These are phyloP conservation scores for Selaginella tamariscina DNA, from an alignment of 75 land plant genomes.

Conservation along the genomic window DNA sequence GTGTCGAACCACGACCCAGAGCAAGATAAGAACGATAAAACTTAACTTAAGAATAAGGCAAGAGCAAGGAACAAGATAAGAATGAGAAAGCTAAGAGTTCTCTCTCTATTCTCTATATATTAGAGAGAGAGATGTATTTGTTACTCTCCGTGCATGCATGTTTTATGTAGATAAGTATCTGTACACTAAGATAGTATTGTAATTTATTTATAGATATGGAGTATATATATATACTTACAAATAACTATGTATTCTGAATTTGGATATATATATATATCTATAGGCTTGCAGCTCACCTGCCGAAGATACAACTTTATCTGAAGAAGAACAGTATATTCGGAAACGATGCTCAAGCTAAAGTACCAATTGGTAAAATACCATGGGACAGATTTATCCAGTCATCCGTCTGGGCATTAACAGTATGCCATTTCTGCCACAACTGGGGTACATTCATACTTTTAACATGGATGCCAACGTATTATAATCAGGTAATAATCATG, in stretches of 20 bases:
- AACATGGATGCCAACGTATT: conserved; percentile 99
- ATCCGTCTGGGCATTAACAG: conserved; percentile 92
- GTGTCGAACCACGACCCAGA: too few relatives aligned
- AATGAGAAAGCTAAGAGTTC: too few relatives aligned
- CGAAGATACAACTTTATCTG: conserved; percentile 53
- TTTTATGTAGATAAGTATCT: not conserved
- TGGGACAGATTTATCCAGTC: conserved; percentile 79
- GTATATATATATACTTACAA: too few relatives aligned
- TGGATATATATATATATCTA: too few relatives aligned
- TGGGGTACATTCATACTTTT: conserved; percentile 96
- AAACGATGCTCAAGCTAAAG: conserved; percentile 28
- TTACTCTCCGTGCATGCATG: not conserved
- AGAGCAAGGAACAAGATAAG: too few relatives aligned
- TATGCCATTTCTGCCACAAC: conserved; percentile 88
- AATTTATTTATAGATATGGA: too few relatives aligned
- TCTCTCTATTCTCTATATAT: not conserved
- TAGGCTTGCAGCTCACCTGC: conserved; percentile 87
- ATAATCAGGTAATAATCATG: conserved; percentile 68
- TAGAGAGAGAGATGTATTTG: not conserved
- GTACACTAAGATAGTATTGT: too few relatives aligned
- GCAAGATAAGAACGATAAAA: too few relatives aligned
- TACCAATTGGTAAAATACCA: conserved; percentile 58
- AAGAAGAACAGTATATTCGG: conserved; percentile 55
- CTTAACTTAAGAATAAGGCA: too few relatives aligned
- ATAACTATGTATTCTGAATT: too few relatives aligned